phyloP scores from a whole-genome alignment of 371 early-diverging fungal genomes.

The Mucor plumbeus region DNA sequence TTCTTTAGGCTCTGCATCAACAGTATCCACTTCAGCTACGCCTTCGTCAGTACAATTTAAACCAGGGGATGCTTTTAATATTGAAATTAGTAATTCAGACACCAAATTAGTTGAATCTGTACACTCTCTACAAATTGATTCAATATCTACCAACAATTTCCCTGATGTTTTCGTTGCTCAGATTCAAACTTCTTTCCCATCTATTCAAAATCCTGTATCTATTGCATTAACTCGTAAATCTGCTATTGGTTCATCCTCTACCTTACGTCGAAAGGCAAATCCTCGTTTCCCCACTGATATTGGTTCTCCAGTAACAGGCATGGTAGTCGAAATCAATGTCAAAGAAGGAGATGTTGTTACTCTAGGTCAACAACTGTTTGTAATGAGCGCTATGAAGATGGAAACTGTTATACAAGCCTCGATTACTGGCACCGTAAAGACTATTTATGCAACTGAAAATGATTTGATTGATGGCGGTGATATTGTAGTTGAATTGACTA shows the following conservation, averaged over 20 bases:
- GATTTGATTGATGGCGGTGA: conserved; percentile 48
- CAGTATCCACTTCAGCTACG: background rate
- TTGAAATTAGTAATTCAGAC: conserved; percentile 25
- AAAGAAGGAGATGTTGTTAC: conserved; percentile 34
- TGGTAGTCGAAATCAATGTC: conserved; percentile 45
- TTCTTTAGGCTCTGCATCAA: background rate
- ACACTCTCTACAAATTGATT: conserved; percentile 40
- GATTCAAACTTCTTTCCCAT: conserved; percentile 27
- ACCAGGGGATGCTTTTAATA: conserved; percentile 48
- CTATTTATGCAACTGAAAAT: conserved; percentile 29
- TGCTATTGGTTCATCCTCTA: conserved; percentile 16
- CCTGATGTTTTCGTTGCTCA: conserved; percentile 39
- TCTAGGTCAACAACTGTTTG: conserved; percentile 41
- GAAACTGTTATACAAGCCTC: conserved; percentile 43
- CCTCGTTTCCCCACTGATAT: conserved; percentile 31
- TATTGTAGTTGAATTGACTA: conserved; percentile 36
- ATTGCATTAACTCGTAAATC: conserved; percentile 36
- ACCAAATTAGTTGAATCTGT: conserved; percentile 4
- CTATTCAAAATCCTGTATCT: conserved; percentile 15
- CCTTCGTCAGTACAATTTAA: conserved; percentile 34
- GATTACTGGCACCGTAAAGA: conserved; percentile 30
- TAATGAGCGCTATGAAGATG: conserved; percentile 56
- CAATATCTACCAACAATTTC: conserved; percentile 43
- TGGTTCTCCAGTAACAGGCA: conserved; percentile 47
- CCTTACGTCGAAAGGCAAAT: conserved; percentile 40